Evolutionary conservation across 768 basidiomycete genomes (phyloP), one percentile per base, ranked within the genome.

Genomic region (Cystofilobasidium capitatum): DNA sequence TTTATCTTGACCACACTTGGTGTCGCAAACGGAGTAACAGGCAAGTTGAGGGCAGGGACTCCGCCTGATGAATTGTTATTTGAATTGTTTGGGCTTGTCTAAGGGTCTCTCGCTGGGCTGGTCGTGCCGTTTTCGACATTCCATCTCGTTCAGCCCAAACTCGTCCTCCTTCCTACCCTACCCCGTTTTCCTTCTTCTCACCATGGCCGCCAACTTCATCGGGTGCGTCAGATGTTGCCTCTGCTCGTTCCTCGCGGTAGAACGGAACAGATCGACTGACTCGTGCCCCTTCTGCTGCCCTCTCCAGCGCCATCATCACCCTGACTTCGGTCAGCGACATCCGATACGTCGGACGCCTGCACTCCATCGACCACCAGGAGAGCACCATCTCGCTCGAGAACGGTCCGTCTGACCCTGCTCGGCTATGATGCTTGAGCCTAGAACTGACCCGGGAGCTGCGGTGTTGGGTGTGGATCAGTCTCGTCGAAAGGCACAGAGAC

Each of bases 271-370:
- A n/a, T 22, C 42, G 22, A 44, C 12, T 22, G 13, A 22, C 60
- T 33, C 42, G 33, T 61, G n/a, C n/a, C 40, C 24, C 40, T 61
- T 29, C 22, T 58, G 16, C 35, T 26, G 35, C 31, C 13, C 49
- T 39, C 22, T 60, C 14, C 65, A 74, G 72, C 39, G 65, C 71
- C 26, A 71, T 65, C 44, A 91, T 92, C 67, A 89, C 89, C 66
- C 85, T 92, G 74, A 87, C 89, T 76, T 91, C 89, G 66, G 88
- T 89, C 76, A 89, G 88, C 60, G 90, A 90, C 83, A 88, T 91
- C 69, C 86, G 90, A 65, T 92, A 91, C 79, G 83, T 88, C 71
- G 89, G 89, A 69, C 89, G 88, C 70, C 81, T 92, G 57, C 88
- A 88, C 58, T 88, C 88, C 44, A 90, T 92, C 74, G 88, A 91